Evolutionary conservation across 164 flowering plant genomes (phyloP).

Genomic region (grape (Vitis vinifera)): ASM3070453v1 NC_081821.1:7180501-7181000

Average conservation of each 20-base stretch:
- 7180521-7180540: background rate
- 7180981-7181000: background rate
- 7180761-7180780: too few relatives aligned
- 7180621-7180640: background rate
- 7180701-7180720: too few relatives aligned
- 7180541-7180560: constrained; percentile 4
- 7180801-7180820: too few relatives aligned
- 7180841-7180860: too few relatives aligned
- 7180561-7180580: constrained; percentile 19
- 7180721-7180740: too few relatives aligned
- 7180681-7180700: background rate
- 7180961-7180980: background rate
- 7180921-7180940: background rate
- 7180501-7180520: background rate
- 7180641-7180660: background rate
- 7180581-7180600: constrained; percentile 19
- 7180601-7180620: constrained; percentile 7
- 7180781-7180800: too few relatives aligned
- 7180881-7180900: too few relatives aligned
- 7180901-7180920: background rate
- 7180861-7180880: too few relatives aligned
- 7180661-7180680: too few relatives aligned
- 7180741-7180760: too few relatives aligned
- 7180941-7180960: background rate
- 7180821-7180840: too few relatives aligned